Base-by-base conservation (phyloP, 257 asterid genomes). In the Echites panduratus region DNA sequence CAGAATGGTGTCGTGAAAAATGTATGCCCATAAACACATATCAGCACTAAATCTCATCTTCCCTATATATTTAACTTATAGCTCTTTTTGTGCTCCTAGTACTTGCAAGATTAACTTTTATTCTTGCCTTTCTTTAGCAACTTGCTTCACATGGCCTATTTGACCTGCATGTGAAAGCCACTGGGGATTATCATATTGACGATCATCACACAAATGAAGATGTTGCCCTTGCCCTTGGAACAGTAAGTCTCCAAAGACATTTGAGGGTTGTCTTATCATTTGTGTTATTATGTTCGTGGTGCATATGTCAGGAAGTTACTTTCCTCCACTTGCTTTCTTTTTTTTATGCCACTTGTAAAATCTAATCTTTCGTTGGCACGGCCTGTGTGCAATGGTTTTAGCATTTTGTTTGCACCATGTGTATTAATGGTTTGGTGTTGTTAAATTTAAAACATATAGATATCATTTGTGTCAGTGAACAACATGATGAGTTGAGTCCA, bases 161-260 rank as follows among this genome's bases (percentile, higher is more conserved):
- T 57, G 88, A 91, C 40, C 85, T 93, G 73, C 85, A 80, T 73
- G 97, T 88, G 78, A 93, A 89, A 77, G 97, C 98, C 44, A 77
- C 84, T 64, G 98, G 97, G 57, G 98, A 91, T 83, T 88, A 80
- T 81, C 97, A 91, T 82, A 93, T 89, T 22, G 98, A 91, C 82
- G 97, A 93, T 79, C 97, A 93, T 83, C 98, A 93, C 76, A 90
- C 97, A 13, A 95, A 90, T 77, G 99, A 90, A 87, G 97, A 91
- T 77, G 94, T 89, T 53, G 97, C 87, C 64, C 78, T 92, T 66
- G 96, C 98, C 73, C 87, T 93, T 76, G 98, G 98, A 76, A 88
- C 97, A 7, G 97, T 91, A 80, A 81, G 86, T 79, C 73, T 53
- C 54, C 63, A 8, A 20, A 44, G 7, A 5, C 9, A 44, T 69